Conservation (phyloP, 2,329 filamentous ascomycete species). For the Aspergillus carbonarius region DNA sequence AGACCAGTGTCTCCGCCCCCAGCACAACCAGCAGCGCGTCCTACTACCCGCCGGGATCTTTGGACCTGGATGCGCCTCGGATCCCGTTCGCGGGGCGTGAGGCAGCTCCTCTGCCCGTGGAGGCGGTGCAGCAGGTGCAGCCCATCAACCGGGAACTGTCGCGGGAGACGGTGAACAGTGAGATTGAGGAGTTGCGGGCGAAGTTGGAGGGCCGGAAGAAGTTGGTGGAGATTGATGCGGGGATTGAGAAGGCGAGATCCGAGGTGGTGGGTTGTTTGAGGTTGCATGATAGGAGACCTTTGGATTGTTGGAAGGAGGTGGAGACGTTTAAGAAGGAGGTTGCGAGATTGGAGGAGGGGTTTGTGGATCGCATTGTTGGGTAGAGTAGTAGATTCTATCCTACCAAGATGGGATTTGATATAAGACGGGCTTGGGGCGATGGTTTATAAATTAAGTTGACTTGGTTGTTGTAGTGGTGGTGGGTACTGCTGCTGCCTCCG, state of each 20-base stretch:
- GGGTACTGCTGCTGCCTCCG: neutral
- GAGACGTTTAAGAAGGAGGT: conserved; percentile 89
- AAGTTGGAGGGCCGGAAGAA: conserved; percentile 64
- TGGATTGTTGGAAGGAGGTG: conserved; percentile 94
- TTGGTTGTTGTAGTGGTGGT: neutral
- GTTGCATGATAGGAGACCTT: conserved; percentile 78
- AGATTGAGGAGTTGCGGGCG: conserved; percentile 56
- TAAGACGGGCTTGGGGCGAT: conserved; percentile 8
- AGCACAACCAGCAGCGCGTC: conserved; percentile 20
- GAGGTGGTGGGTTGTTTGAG: conserved; percentile 78
- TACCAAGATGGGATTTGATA: conserved; percentile 2
- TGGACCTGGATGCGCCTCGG: conserved; percentile 43
- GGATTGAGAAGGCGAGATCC: conserved; percentile 71
- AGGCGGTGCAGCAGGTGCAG: conserved; percentile 9
- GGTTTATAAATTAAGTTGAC: neutral
- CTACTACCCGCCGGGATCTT: conserved; percentile 29
- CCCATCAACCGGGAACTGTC: conserved; percentile 47
- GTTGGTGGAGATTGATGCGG: conserved; percentile 64
- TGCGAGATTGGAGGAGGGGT: conserved; percentile 76
- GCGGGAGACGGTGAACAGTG: conserved; percentile 54
- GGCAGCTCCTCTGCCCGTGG: conserved; percentile 15
- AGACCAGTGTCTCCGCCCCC: conserved; percentile 25
- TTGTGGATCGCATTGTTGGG: conserved; percentile 74
- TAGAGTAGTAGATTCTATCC: conserved; percentile 20
- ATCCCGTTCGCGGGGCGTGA: conserved; percentile 45